These are phyloP conservation scores for Glycyrrhiza uralensis DNA, from an alignment of 306 rosid species.

Conservation along the genomic window DNA sequence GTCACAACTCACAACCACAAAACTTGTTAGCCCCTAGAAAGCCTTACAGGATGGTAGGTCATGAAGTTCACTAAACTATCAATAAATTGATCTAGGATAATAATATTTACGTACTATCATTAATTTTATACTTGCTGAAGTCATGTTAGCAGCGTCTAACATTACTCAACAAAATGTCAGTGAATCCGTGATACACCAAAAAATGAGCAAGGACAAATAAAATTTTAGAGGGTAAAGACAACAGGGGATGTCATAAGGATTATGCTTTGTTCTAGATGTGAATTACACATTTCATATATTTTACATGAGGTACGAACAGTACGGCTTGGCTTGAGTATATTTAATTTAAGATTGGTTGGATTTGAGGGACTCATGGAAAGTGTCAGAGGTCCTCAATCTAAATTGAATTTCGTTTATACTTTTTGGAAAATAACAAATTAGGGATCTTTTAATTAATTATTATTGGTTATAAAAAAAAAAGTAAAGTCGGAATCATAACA, in stretches of 20 bases:
- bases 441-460: background rate
- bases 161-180: background rate
- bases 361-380: slow-evolving; percentile 32
- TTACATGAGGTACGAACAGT: background rate
- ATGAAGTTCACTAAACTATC: background rate
- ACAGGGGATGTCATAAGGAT: slow-evolving; percentile 27
- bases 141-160: background rate
- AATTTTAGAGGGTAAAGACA: background rate
- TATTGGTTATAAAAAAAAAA: background rate
- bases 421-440: background rate
- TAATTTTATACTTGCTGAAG: background rate
- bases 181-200: background rate
- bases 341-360: slow-evolving; percentile 15
- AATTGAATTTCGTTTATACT: slow-evolving; percentile 19
- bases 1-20: background rate
- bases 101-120: background rate
- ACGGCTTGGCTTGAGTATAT: slow-evolving; percentile 1
- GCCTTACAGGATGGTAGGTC: background rate
- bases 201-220: background rate
- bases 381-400: slow-evolving; percentile 16
- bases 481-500: background rate
- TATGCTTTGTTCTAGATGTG: background rate
- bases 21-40: background rate
- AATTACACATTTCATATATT: background rate
- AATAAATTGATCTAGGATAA: background rate